phyloP scores from a whole-genome alignment of 148 eudicot genomes.

The Rhododendron ovatum region DNA sequence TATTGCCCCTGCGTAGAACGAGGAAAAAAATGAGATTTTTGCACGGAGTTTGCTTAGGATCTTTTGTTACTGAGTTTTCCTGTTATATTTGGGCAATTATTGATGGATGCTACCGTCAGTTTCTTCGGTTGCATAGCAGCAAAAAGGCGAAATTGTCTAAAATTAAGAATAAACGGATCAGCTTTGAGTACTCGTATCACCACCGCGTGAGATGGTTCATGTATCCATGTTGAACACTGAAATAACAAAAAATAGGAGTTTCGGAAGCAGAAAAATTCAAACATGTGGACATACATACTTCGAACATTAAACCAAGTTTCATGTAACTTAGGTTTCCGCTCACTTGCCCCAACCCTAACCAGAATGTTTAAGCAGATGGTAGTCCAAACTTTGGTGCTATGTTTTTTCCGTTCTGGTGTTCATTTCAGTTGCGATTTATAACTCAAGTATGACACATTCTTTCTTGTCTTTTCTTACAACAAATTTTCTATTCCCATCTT shows the following conservation, averaged over 20 bases:
- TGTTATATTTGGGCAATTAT: background rate
- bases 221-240: background rate
- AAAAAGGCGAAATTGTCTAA: background rate
- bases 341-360: background rate
- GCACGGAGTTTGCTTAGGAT: background rate
- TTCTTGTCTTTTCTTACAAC: background rate
- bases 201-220: background rate
- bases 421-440: background rate
- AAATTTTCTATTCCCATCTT: background rate
- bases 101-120: background rate
- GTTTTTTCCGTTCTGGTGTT: background rate
- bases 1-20: background rate
- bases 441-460: background rate
- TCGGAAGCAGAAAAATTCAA: background rate
- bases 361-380: background rate
- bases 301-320: background rate
- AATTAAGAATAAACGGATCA: background rate
- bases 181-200: background rate
- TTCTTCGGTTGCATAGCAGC: background rate
- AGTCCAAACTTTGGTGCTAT: background rate
- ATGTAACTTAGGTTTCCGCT: background rate
- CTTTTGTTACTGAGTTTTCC: background rate
- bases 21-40: background rate
- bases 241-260: background rate
- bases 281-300: background rate